phyloP scores from a whole-genome alignment of 1,139 yeast species.

The Tardiomyces digboiensis region DNA sequence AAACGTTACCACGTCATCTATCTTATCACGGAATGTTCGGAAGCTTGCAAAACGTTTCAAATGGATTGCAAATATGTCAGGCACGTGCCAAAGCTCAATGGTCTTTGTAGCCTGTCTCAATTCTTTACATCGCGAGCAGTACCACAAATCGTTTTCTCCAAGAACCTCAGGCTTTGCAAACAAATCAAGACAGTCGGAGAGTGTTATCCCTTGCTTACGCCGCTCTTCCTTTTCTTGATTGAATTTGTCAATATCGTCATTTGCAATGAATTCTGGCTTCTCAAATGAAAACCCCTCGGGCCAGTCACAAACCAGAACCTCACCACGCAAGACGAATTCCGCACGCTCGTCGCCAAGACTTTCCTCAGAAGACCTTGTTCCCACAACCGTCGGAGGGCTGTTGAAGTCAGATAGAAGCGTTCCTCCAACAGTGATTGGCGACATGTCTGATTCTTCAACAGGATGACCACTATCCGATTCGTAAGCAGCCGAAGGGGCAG shows the following conservation, averaged over 20 bases:
- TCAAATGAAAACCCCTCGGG: slow-evolving; percentile 34
- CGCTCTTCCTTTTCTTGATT: slow-evolving; percentile 30
- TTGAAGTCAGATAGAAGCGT: neutral
- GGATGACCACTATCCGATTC: too few species aligned
- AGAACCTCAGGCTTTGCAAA: slow-evolving; percentile 80
- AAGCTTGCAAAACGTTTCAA: slow-evolving; percentile 85
- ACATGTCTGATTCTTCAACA: neutral
- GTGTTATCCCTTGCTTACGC: slow-evolving; percentile 37
- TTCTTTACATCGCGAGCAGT: slow-evolving; percentile 82
- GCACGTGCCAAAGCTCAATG: slow-evolving; percentile 85
- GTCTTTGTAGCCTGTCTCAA: slow-evolving; percentile 89
- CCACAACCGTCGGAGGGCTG: neutral
- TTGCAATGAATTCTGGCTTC: slow-evolving; percentile 27
- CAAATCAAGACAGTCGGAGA: slow-evolving; percentile 64
- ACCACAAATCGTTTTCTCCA: slow-evolving; percentile 91
- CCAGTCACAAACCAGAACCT: slow-evolving; percentile 57
- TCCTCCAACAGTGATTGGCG: neutral
- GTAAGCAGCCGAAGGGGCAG: neutral
- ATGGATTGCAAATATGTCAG: slow-evolving; percentile 85
- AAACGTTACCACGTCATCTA: slow-evolving; percentile 75
- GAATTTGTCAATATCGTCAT: slow-evolving; percentile 32
- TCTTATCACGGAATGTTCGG: slow-evolving; percentile 80
- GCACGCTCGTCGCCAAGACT: neutral
- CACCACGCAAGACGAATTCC: neutral
- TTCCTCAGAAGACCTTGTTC: neutral